Evolutionary conservation across 169 alveolate species (phyloP).

Genomic region (Plasmodium yoelii): DNA sequence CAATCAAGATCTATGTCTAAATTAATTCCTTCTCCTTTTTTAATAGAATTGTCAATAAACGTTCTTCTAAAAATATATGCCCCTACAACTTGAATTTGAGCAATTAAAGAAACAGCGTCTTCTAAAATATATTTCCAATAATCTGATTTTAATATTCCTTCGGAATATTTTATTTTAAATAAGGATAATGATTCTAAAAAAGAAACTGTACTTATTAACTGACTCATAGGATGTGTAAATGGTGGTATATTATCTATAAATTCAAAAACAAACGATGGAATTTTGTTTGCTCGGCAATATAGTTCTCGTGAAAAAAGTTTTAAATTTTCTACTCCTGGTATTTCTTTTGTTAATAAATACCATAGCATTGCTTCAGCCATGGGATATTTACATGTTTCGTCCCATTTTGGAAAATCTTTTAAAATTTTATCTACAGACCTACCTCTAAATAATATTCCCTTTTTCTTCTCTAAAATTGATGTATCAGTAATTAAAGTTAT

Average conservation of each 20-base stretch:
- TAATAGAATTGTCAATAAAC: slow-evolving; percentile 79
- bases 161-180: slow-evolving; percentile 85
- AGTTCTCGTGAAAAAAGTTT: slow-evolving; percentile 86
- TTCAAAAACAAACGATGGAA: slow-evolving; percentile 88
- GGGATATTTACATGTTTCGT: slow-evolving; percentile 88
- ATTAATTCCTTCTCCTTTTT: slow-evolving; percentile 81
- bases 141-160: slow-evolving; percentile 87
- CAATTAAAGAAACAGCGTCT: slow-evolving; percentile 90
- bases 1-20: slow-evolving; percentile 82
- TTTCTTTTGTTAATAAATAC: slow-evolving; percentile 94
- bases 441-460: slow-evolving; percentile 94
- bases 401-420: slow-evolving; percentile 86
- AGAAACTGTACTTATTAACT: slow-evolving; percentile 90
- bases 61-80: slow-evolving; percentile 86
- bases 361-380: slow-evolving; percentile 95
- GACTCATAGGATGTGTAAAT: slow-evolving; percentile 96
- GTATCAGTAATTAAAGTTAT: slow-evolving; percentile 94
- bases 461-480: slow-evolving; percentile 91
- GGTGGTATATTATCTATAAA: slow-evolving; percentile 89
- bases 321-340: slow-evolving; percentile 88
- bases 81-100: slow-evolving; percentile 80
- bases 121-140: slow-evolving; percentile 93
- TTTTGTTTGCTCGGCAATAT: slow-evolving; percentile 80
- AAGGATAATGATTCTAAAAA: slow-evolving; percentile 90
- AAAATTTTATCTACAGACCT: slow-evolving; percentile 88